Percentiles rank a stretch among this genome's conserved stretches.
Conservation (phyloP, 2,329 filamentous ascomycete species). For the Fusarium albidum region DNA sequence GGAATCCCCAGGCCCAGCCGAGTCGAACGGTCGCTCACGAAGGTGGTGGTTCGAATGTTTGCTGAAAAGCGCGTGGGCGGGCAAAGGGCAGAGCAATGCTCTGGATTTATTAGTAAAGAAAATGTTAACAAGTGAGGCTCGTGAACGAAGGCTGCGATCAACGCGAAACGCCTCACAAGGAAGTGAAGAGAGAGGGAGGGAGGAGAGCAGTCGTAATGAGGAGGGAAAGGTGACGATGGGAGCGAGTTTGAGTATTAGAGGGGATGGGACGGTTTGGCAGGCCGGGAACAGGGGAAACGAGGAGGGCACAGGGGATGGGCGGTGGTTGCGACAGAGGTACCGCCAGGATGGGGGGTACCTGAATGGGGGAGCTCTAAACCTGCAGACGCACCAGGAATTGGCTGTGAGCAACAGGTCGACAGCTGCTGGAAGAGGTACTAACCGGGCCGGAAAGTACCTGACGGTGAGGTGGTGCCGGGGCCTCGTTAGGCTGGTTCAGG, state of each 20-base stretch:
- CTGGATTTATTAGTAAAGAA: conserved; percentile 37
- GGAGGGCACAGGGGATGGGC: conserved; percentile 28
- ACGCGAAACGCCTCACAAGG: conserved; percentile 33
- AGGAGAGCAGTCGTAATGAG: conserved; percentile 22
- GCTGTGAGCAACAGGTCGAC: not conserved
- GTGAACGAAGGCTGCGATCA: conserved; percentile 35
- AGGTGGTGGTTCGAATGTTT: conserved; percentile 19
- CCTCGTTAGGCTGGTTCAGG: conserved; percentile 40
- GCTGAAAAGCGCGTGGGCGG: conserved; percentile 8
- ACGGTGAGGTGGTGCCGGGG: conserved; percentile 31
- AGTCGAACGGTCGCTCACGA: conserved; percentile 27
- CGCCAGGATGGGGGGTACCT: conserved; percentile 27
- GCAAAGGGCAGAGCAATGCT: conserved; percentile 9
- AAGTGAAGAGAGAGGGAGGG: conserved; percentile 29
- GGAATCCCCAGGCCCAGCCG: conserved; percentile 36
- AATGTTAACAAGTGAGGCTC: conserved; percentile 18
- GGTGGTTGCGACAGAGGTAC: conserved; percentile 32
- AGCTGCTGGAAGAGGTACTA: conserved; percentile 22
- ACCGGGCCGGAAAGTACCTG: conserved; percentile 28
- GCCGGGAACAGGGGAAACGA: conserved; percentile 32
- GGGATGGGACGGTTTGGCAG: conserved; percentile 39
- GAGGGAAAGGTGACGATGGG: conserved; percentile 29
- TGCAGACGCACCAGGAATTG: not conserved
- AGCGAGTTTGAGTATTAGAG: conserved; percentile 34
- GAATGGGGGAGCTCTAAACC: conserved; percentile 14